Evolutionary conservation across 495 filamentous ascomycete species (phyloP), one percentile per base, ranked within the genome.

Genomic region (Xylaria flabelliformis): DNA sequence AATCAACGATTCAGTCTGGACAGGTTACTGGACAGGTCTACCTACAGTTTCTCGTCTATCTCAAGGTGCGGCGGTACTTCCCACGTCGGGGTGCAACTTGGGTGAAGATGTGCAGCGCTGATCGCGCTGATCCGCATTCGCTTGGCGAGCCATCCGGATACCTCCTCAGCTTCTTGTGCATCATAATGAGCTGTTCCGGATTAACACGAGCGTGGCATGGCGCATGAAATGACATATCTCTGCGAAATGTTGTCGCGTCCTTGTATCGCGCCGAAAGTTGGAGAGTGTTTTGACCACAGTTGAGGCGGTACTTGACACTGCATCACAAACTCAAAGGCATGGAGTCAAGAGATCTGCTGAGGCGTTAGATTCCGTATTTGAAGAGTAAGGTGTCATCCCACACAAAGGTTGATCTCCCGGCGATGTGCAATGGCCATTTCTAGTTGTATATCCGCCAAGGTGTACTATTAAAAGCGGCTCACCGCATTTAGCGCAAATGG

Each of bases 61-160:
- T 65, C 19, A 32, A 48, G 64, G 12, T 24, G 46, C n/a, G 17
- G 2, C 64, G 46, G 65, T n/a, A 67, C 36, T 67, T 67, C 34
- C 65, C 50, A 42, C 36, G 65, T 26, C 48, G 65, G 44, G 32
- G 65, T 67, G 48, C 24, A 34, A 44, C 48, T 53, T 55, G 34
- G 50, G 50, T 56, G 50, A 67, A 67, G n/a, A 55, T 19, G 50
- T 55, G 26, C 64, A 67, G 65, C 24, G 65, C 50, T 67, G 65
- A 67, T 67, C 50, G 41, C 26, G 21, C 24, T 56, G 65, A 67
- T 67, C 65, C 36, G 50, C 65, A 67, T 9, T 42, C 50, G 36
- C 65, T 50, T 67, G 50, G 50, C 48, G 4, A 53, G 64, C 64
- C 48, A 53, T 65, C n/a, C 10, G 15, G 63, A 34, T 42, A 42